Evolutionary conservation across 2,329 filamentous ascomycete species (phyloP).

Genomic region (Aspergillus sp.): DNA sequence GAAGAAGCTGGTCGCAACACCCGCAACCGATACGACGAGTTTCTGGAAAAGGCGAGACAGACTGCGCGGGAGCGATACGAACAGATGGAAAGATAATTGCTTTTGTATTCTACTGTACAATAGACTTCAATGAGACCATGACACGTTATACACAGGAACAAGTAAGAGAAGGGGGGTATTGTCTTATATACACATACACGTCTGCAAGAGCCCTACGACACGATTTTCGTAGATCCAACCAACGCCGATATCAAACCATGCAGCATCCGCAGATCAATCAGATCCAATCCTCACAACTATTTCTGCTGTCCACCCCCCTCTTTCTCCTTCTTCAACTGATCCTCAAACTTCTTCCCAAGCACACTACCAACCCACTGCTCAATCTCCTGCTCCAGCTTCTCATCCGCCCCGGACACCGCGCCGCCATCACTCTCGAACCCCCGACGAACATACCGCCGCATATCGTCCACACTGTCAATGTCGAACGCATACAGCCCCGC

Average conservation of each 20-base stretch:
- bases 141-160: neutral
- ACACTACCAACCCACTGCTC: constrained; percentile 53
- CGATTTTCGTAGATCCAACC: neutral
- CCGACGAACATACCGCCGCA: constrained; percentile 59
- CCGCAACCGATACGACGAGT: constrained; percentile 47
- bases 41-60: constrained; percentile 48
- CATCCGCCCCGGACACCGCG: constrained; percentile 50
- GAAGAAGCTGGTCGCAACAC: constrained; percentile 51
- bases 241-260: neutral
- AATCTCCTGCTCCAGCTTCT: constrained; percentile 53
- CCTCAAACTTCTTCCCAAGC: constrained; percentile 49
- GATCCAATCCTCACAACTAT: neutral
- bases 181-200: constrained; percentile 1
- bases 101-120: constrained; percentile 1
- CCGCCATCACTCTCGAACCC: constrained; percentile 53
- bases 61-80: constrained; percentile 49
- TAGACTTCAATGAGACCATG: neutral
- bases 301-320: constrained; percentile 3
- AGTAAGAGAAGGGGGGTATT: constrained; percentile 4
- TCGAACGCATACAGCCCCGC: constrained; percentile 75
- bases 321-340: constrained; percentile 37
- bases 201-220: neutral
- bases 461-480: constrained; percentile 66
- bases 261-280: no score
- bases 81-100: constrained; percentile 29